Evolutionary conservation across 2,329 filamentous ascomycete genomes (phyloP).

Genomic region (Emydomyces testavorans): DNA sequence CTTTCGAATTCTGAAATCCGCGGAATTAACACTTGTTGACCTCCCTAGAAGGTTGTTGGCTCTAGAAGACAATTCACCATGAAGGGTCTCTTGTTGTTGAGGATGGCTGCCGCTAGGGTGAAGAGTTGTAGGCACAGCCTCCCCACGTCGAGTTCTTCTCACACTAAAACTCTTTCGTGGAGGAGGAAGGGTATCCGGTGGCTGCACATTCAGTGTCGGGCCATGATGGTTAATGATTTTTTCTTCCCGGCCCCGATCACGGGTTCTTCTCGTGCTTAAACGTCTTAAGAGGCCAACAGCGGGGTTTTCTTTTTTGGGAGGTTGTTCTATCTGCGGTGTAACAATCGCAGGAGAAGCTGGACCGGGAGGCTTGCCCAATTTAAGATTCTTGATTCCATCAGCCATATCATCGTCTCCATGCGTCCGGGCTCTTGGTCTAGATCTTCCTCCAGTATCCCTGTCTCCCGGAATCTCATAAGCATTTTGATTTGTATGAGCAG

Average conservation of each 20-base stretch:
- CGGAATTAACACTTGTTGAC: constrained; percentile 85
- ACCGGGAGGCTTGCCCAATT: constrained; percentile 41
- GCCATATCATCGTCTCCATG: constrained; percentile 87
- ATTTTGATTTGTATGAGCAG: constrained; percentile 76
- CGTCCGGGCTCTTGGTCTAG: constrained; percentile 74
- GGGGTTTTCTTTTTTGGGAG: constrained; percentile 71
- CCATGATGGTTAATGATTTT: constrained; percentile 54
- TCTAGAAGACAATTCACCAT: constrained; percentile 51
- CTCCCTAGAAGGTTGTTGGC: constrained; percentile 63
- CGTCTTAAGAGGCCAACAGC: constrained; percentile 73
- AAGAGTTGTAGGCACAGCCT: constrained; percentile 44
- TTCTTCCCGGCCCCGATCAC: constrained; percentile 41
- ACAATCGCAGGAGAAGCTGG: constrained; percentile 40
- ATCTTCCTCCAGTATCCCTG: constrained; percentile 70
- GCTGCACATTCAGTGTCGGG: constrained; percentile 70
- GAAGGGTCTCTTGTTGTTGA: constrained; percentile 67
- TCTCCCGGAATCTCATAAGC: constrained; percentile 83
- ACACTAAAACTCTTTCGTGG: constrained; percentile 86
- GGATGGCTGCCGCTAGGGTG: constrained; percentile 50
- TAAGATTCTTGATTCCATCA: constrained; percentile 58
- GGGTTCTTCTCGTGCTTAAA: constrained; percentile 75
- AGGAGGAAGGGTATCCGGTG: constrained; percentile 55
- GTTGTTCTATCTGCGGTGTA: constrained; percentile 49
- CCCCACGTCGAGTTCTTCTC: constrained; percentile 47
- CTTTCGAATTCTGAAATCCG: constrained; percentile 59